phyloP scores from a whole-genome alignment of 2,329 filamentous ascomycete genomes.

The Apiospora saccharicola region DNA sequence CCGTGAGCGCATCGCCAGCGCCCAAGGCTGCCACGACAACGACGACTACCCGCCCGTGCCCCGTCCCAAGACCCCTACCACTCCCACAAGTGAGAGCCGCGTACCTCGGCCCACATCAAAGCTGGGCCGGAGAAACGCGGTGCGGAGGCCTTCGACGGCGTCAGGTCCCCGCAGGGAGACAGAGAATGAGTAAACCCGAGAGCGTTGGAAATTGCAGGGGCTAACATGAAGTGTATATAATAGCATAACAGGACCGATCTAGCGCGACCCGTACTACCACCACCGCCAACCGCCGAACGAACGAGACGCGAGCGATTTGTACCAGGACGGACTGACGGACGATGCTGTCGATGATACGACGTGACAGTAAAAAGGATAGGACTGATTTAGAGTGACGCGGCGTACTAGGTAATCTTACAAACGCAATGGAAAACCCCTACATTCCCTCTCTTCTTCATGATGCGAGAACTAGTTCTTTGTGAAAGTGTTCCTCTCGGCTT shows the following conservation, averaged over 20 bases:
- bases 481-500: background rate
- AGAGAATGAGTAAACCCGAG: constrained; percentile 50
- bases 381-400: background rate
- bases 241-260: background rate
- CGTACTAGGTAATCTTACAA: background rate
- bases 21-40: background rate
- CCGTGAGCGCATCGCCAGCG: constrained; percentile 2
- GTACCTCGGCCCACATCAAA: background rate
- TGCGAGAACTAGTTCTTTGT: background rate
- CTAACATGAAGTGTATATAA: background rate
- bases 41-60: background rate
- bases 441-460: background rate
- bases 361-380: background rate
- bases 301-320: background rate
- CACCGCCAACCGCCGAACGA: background rate
- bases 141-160: background rate
- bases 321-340: background rate
- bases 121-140: constrained; percentile 15
- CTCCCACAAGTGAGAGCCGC: background rate
- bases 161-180: constrained; percentile 34
- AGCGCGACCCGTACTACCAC: background rate
- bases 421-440: background rate
- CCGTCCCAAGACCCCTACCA: background rate
- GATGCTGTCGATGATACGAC: background rate
- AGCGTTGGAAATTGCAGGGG: background rate